A percentile compares a stretch with the other conserved stretches of the same genome.
These are phyloP conservation scores for Gossypium longicalyx DNA, from an alignment of 345 rosid species.

Conservation along the genomic window DNA sequence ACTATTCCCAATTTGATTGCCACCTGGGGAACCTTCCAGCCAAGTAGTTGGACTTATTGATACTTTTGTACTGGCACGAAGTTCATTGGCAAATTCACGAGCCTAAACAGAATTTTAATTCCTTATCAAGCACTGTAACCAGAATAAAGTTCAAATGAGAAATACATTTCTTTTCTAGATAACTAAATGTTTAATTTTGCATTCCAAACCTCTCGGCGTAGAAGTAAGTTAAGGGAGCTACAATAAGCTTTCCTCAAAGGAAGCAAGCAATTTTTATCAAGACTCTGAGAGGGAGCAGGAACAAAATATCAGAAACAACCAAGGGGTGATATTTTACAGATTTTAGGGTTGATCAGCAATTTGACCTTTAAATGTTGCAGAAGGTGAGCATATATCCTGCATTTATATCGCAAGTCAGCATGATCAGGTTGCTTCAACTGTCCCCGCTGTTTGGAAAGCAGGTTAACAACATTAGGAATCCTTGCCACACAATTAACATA, in stretches of 20 bases:
- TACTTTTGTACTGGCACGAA: slow-evolving; percentile 98
- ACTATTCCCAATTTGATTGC: slow-evolving; percentile 56
- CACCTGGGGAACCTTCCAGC: slow-evolving; percentile 88
- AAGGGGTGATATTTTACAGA: slow-evolving; percentile 4
- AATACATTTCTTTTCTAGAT: not conserved
- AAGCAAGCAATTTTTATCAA: slow-evolving; percentile 84
- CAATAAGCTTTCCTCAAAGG: slow-evolving; percentile 95
- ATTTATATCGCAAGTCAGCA: slow-evolving; percentile 95
- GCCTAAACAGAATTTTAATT: slow-evolving; percentile 46
- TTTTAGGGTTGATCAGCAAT: slow-evolving; percentile 11
- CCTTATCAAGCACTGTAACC: not conserved
- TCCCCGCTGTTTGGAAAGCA: slow-evolving; percentile 64
- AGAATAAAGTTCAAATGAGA: slow-evolving; percentile 6
- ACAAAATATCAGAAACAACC: slow-evolving; percentile 17
- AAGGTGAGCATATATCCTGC: slow-evolving; percentile 98
- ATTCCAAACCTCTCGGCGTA: slow-evolving; percentile 86
- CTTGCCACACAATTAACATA: slow-evolving; percentile 6
- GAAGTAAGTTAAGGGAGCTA: slow-evolving; percentile 90
- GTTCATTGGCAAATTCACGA: slow-evolving; percentile 98
- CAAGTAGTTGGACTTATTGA: slow-evolving; percentile 89
- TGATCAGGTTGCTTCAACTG: slow-evolving; percentile 99
- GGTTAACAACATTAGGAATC: slow-evolving; percentile 13
- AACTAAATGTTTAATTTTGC: not conserved
- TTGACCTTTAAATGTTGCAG: slow-evolving; percentile 89
- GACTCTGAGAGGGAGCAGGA: slow-evolving; percentile 48